Conservation (phyloP, 441 rosid genomes). For the Hura crepitans region DNA sequence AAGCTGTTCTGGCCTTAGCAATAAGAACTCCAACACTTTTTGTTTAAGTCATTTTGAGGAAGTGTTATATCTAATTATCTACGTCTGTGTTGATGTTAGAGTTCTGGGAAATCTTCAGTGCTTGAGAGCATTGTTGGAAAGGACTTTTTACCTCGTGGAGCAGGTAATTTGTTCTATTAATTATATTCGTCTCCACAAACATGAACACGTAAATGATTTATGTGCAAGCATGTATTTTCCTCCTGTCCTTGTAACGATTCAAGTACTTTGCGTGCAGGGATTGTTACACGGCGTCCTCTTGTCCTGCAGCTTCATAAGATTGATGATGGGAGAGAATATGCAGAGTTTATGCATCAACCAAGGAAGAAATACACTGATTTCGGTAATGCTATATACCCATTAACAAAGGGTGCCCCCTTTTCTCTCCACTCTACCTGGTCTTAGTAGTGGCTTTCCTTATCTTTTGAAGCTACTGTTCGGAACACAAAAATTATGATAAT, state of each 20-base stretch:
- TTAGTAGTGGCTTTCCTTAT: not conserved
- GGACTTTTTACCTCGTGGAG: constrained; percentile 94
- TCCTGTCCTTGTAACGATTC: constrained; percentile 14
- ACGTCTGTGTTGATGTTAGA: constrained; percentile 36
- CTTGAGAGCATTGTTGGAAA: constrained; percentile 91
- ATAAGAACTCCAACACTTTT: not conserved
- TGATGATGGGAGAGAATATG: constrained; percentile 88
- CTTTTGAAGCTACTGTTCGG: not conserved
- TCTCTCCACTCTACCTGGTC: not conserved
- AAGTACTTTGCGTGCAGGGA: constrained; percentile 50
- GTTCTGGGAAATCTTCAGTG: constrained; percentile 96
- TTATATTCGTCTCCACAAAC: not conserved
- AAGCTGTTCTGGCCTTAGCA: not conserved
- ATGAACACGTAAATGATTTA: not conserved
- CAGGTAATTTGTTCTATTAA: constrained; percentile 46
- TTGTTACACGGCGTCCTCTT: constrained; percentile 95
- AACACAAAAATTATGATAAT: not conserved
- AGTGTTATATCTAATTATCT: not conserved
- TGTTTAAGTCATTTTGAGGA: not conserved
- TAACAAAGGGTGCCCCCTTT: not conserved
- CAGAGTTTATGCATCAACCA: constrained; percentile 90
- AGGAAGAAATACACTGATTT: constrained; percentile 78
- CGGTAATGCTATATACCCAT: constrained; percentile 34
- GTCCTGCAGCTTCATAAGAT: constrained; percentile 89
- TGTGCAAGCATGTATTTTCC: constrained; percentile 3